Evolutionary conservation across 2,329 filamentous ascomycete genomes (phyloP).

Genomic region (Claviceps monticola): DNA sequence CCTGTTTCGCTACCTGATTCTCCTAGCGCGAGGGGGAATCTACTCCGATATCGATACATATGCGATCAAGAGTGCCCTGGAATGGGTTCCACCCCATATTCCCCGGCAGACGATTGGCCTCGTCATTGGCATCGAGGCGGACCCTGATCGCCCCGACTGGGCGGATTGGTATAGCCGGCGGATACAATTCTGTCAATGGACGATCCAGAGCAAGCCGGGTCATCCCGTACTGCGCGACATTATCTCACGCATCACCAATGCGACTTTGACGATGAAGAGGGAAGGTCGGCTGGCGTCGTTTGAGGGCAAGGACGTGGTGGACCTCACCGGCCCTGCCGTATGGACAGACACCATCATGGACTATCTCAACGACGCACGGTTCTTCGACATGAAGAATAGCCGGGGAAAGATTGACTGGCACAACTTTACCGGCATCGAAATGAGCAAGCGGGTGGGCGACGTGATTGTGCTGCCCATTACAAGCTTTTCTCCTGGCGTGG

Average conservation of each 20-base stretch:
- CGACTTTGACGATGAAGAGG: constrained; percentile 62
- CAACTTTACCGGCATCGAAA: constrained; percentile 80
- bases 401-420: constrained; percentile 65
- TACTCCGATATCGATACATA: constrained; percentile 91
- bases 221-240: constrained; percentile 84
- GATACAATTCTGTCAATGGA: constrained; percentile 99
- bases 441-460: constrained; percentile 78
- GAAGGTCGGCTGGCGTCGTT: constrained; percentile 47
- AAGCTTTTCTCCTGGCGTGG: constrained; percentile 88
- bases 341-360: constrained; percentile 90
- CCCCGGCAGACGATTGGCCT: constrained; percentile 68
- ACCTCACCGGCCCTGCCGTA: constrained; percentile 84
- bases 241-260: constrained; percentile 71
- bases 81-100: constrained; percentile 75
- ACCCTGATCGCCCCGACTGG: constrained; percentile 89
- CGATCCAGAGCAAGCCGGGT: constrained; percentile 87
- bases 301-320: constrained; percentile 62
- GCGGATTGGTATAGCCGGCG: constrained; percentile 87
- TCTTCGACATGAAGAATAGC: constrained; percentile 65
- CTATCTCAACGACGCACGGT: constrained; percentile 85
- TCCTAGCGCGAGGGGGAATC: constrained; percentile 46
- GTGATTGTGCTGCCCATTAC: constrained; percentile 91
- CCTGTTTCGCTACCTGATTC: constrained; percentile 62
- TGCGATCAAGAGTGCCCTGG: constrained; percentile 66
- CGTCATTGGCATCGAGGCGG: constrained; percentile 89